Conservation (phyloP, 2,329 filamentous ascomycete species). For the Colletotrichum sp. region DNA sequence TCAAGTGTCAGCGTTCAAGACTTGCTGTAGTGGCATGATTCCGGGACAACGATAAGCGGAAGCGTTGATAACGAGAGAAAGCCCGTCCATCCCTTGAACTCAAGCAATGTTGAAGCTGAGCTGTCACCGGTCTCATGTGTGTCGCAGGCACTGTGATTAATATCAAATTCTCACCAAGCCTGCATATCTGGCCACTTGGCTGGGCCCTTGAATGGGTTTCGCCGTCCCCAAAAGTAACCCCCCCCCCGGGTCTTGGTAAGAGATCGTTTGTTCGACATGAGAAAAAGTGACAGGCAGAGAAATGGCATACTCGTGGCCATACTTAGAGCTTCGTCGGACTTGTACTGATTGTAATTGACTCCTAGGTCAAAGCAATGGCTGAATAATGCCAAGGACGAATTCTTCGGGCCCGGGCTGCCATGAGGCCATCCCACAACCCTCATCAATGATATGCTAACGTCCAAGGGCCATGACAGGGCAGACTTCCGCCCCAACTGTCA, state of each 20-base stretch:
- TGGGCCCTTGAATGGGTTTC: background rate
- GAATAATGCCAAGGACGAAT: background rate
- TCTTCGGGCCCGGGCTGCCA: rapidly evolving
- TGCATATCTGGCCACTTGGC: background rate
- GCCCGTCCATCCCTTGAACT: too few relatives aligned
- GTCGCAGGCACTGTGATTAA: background rate
- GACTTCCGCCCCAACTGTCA: background rate
- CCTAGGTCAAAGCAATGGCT: rapidly evolving
- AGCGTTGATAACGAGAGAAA: too few relatives aligned
- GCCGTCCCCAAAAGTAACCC: background rate
- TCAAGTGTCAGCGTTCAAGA: too few relatives aligned
- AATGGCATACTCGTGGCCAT: too few relatives aligned
- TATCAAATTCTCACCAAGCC: background rate
- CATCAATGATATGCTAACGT: background rate
- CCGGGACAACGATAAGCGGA: too few relatives aligned
- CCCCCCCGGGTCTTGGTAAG: too few relatives aligned
- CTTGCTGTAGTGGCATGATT: too few relatives aligned
- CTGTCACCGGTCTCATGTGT: background rate
- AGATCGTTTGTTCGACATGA: too few relatives aligned
- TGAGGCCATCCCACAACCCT: background rate
- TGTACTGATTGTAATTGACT: background rate
- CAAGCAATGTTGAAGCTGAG: background rate
- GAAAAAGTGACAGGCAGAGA: too few relatives aligned
- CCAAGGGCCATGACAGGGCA: too few relatives aligned
- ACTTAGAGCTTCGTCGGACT: too few relatives aligned